Conservation (phyloP, 768 basidiomycete species). For the Boletus tomentosulus region DNA sequence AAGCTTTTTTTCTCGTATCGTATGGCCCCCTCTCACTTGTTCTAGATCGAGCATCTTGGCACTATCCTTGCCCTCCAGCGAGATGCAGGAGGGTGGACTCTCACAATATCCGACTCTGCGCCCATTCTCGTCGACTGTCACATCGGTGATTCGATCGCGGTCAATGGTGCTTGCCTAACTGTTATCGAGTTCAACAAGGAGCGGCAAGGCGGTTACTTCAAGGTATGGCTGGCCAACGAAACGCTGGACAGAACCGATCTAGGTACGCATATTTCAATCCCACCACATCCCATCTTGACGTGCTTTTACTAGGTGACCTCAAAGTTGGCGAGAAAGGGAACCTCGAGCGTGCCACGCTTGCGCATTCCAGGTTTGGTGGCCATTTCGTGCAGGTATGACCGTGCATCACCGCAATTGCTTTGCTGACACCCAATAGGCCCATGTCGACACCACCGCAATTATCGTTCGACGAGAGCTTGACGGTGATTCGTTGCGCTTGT, state of each 20-base stretch:
- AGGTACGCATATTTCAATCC: slow-evolving; percentile 36
- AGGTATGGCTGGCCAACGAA: slow-evolving; percentile 94
- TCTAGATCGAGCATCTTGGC: slow-evolving; percentile 87
- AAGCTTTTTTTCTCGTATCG: slow-evolving; percentile 25
- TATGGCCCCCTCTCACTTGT: slow-evolving; percentile 3
- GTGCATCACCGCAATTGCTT: neutral
- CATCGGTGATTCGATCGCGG: slow-evolving; percentile 91
- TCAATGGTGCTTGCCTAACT: slow-evolving; percentile 86
- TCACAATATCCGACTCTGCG: slow-evolving; percentile 68
- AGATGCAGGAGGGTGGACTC: slow-evolving; percentile 74
- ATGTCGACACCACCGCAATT: slow-evolving; percentile 86
- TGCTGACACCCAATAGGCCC: slow-evolving; percentile 53
- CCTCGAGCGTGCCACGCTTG: slow-evolving; percentile 91
- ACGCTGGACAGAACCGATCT: slow-evolving; percentile 88
- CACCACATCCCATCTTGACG: slow-evolving; percentile 3
- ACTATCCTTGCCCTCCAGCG: slow-evolving; percentile 59
- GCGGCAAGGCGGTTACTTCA: slow-evolving; percentile 75
- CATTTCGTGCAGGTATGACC: slow-evolving; percentile 88
- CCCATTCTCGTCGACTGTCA: slow-evolving; percentile 84
- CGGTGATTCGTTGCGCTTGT: slow-evolving; percentile 84
- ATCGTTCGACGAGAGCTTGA: slow-evolving; percentile 63
- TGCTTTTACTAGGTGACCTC: slow-evolving; percentile 57
- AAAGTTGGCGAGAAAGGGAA: slow-evolving; percentile 80
- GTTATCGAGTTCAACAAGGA: slow-evolving; percentile 76
- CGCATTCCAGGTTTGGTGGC: slow-evolving; percentile 89